phyloP scores from a whole-genome alignment of 129 eudicot genomes.

The Glebionis coronaria region DNA sequence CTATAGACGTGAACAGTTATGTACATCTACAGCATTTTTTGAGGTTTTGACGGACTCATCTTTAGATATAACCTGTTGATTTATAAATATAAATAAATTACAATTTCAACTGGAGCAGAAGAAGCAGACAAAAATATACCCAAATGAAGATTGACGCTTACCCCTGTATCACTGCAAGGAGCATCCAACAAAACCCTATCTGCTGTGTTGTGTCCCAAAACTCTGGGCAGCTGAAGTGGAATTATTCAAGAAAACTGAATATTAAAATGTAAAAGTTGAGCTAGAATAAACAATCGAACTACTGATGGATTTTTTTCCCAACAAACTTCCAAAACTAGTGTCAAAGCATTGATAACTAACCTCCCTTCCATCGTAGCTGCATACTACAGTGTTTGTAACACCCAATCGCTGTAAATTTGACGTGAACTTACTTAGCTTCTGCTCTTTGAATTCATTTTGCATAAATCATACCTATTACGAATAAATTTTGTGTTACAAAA shows the following conservation, averaged over 20 bases:
- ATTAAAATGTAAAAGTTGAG: background rate
- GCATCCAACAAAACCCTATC: slow-evolving; percentile 97
- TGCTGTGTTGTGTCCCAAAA: slow-evolving; percentile 69
- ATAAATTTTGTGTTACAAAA: slow-evolving; percentile 2
- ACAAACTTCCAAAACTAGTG: too few species aligned
- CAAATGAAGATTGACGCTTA: slow-evolving; percentile 30
- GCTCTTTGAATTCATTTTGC: slow-evolving; percentile 93
- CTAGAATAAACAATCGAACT: too few species aligned
- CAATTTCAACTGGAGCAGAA: background rate
- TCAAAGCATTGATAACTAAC: slow-evolving; percentile 29
- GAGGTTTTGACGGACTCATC: slow-evolving; percentile 96
- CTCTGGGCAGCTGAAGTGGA: slow-evolving; percentile 70
- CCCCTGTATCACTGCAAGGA: slow-evolving; percentile 99
- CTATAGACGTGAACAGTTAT: slow-evolving; percentile 76
- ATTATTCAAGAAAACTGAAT: background rate
- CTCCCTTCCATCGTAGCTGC: slow-evolving; percentile 94
- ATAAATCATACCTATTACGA: slow-evolving; percentile 61
- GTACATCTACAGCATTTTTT: slow-evolving; percentile 71
- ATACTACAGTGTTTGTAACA: slow-evolving; percentile 84
- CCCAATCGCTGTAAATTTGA: slow-evolving; percentile 89
- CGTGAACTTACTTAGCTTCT: slow-evolving; percentile 71
- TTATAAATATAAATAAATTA: background rate
- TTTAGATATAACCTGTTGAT: slow-evolving; percentile 86
- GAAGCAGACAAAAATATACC: background rate
- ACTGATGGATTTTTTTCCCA: too few species aligned